Percentiles rank a stretch among this genome's conserved stretches.
These are phyloP conservation scores for Ophiostoma novo-ulmi DNA, from an alignment of 2,329 filamentous ascomycete genomes.

Conservation along the genomic window DNA sequence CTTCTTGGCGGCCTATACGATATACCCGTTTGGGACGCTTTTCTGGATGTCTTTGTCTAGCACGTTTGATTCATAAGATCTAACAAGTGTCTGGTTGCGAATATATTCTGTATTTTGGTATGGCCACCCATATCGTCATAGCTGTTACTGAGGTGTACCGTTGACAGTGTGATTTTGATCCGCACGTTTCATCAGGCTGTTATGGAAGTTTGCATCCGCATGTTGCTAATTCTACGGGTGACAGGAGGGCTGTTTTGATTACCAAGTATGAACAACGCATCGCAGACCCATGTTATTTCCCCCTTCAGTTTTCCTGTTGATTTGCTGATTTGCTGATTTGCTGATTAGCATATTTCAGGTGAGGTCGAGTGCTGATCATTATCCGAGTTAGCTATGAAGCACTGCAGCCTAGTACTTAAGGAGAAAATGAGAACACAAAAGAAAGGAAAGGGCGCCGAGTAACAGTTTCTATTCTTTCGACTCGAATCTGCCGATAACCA, in stretches of 20 bases:
- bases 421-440: background rate
- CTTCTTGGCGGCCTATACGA: background rate
- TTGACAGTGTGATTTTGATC: background rate
- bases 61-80: background rate
- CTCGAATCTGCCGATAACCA: background rate
- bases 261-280: background rate
- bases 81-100: background rate
- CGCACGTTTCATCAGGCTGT: background rate
- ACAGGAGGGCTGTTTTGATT: background rate
- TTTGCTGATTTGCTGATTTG: background rate
- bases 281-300: background rate
- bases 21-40: background rate
- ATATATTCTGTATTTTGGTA: background rate
- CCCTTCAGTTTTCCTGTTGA: background rate
- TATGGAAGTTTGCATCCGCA: background rate
- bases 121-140: background rate
- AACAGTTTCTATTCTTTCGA: background rate
- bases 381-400: background rate
- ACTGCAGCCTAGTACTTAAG: background rate
- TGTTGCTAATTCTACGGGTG: background rate
- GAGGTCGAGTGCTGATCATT: background rate
- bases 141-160: background rate
- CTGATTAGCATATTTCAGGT: background rate
- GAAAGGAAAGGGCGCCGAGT: background rate
- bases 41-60: background rate